Base-by-base conservation (phyloP, 176 grass and related monocot species). In the Elymus sibiricus region DNA sequence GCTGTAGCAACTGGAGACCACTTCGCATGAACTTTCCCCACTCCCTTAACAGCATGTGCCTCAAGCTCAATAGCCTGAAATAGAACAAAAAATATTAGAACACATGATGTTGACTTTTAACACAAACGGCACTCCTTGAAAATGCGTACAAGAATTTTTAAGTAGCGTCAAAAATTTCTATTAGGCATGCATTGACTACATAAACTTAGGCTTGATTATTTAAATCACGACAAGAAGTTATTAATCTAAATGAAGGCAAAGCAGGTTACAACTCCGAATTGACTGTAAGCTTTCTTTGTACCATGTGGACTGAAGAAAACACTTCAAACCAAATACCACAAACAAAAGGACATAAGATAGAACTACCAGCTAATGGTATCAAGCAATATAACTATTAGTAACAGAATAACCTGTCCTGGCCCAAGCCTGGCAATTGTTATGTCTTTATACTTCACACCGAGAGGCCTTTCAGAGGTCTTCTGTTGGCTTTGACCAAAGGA, bases 1-100 rank as follows among this genome's bases (percentile, higher is more conserved):
- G 95, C 87, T 74, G 93, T 95, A 86, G 95, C 89, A 84, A 98
- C 95, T 72, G 95, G 95, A 90, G 93, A 98, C 95, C 95, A 98
- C 86, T 98, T 98, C n/a, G 95, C 95, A 87, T 98, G 95, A 59
- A 81, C 83, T 89, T 93, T 95, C 25, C 95, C 95, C 43, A 92
- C 86, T 40, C 95, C 93, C 87, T 98, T 98, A 49, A 95, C 86
- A 73, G 91, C 95, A 90, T 95, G 95, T 53, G 93, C 93, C 84
- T 98, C 93, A 5, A 98, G 92, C 74, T 95, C 95, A 83, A 98
- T 98, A 76, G 72, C 80, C 95, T 98, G 55, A 40, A 88, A 79
- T 49, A 78, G 29, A 86, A 21, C 9, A 58, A 1, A 67, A 66
- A 58, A 9, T 22, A 58, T 58, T 58, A 58, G n/a, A 73, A 79